Conservation (phyloP, 2,329 filamentous ascomycete species). For the Simplicillium aogashimaense region DNA sequence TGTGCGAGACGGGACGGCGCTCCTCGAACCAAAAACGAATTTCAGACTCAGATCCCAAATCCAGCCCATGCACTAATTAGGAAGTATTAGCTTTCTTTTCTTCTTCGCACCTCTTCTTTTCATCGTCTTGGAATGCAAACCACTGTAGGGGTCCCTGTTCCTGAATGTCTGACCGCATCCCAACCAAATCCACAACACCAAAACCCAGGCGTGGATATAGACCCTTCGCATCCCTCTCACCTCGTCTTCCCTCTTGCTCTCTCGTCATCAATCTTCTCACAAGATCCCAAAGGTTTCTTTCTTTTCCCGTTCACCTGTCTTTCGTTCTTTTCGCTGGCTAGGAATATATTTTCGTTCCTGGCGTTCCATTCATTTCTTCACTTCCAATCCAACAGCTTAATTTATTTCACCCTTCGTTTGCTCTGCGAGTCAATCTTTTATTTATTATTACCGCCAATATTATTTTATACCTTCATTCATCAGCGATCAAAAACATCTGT, state of each 20-base stretch:
- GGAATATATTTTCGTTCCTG: not conserved
- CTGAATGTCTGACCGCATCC: no score
- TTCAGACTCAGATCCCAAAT: no score
- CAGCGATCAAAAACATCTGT: no score
- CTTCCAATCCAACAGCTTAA: not conserved
- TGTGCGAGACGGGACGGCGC: no score
- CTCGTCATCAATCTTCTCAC: not conserved
- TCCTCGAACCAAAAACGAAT: no score
- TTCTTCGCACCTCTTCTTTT: conserved; percentile 10
- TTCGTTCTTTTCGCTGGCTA: not conserved
- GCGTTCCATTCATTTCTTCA: not conserved
- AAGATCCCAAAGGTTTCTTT: not conserved
- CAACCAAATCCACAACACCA: not conserved
- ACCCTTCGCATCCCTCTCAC: conserved; percentile 3
- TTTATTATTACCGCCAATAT: not conserved
- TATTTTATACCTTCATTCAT: not conserved
- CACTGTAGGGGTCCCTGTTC: no score
- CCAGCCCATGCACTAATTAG: no score
- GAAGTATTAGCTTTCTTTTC: conserved; percentile 1
- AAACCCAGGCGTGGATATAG: not conserved
- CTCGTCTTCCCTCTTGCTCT: conserved; percentile 2
- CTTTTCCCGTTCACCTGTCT: not conserved
- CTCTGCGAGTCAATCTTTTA: not conserved
- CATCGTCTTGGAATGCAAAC: not conserved
- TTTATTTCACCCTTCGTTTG: not conserved